Base-by-base conservation (phyloP, 2,329 filamentous ascomycete genomes). In the Paraconiothyrium sp. region DNA sequence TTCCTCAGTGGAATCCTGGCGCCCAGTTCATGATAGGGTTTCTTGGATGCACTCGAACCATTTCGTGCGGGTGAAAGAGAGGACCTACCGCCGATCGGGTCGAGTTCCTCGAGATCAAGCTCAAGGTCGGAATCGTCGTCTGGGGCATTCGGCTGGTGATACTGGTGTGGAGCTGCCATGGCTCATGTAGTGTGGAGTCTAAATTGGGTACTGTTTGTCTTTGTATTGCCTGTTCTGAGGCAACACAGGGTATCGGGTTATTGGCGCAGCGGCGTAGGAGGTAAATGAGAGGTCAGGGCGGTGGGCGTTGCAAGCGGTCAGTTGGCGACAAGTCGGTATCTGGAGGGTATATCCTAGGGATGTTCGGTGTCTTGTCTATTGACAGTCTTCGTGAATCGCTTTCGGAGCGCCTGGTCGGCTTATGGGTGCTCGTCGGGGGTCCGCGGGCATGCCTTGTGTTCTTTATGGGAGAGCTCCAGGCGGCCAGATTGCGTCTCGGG, bases 101-200 rank as follows among this genome's bases (percentile, higher is more conserved):
- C 91, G 68, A 95, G 88, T 83, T 94, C 92, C 73, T 92, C 86
- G 69, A 93, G 85, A 71, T 94, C 90, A 72, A 95, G 84, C 65
- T 92, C 90, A 69, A 90, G 87, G 76, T 94, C 91, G 54, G 90
- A 92, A 76, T 94, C 91, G 60, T 78, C 74, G 79, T 90, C 88
- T 79, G 89, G 89, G 73, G 86, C 85, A 77, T 89, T 85, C 73
- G 86, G 79, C 66, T 79, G 77, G 73, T 80, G 78, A 74, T 83
- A 81, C 72, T 79, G 77, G 73, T 81, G 79, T 51, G 81, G 76
- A 60, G 77, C 73, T 61, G 81, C 77, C 83, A 84, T 84, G 76
- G 76, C 76, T 77, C 79, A 80, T 80, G 10, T 13, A 11, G 43
- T 3, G 43, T n/a, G 43, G 51, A 49, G 44, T 54, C 30, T 37